phyloP scores from a whole-genome alignment of 805 yeast genomes.

The Isabelozyma rhagii region DNA sequence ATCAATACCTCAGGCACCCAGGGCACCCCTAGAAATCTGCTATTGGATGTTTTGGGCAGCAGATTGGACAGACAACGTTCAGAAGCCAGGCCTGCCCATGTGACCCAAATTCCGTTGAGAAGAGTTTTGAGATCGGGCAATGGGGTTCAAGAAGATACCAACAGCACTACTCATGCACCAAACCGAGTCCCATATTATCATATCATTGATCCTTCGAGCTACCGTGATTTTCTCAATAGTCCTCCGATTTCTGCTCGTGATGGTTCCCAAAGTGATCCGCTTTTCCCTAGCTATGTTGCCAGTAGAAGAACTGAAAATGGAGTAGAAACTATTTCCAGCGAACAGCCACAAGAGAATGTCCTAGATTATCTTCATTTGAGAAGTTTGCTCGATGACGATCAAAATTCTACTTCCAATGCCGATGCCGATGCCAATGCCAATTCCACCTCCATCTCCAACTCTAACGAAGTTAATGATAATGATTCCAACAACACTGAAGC shows the following conservation, averaged over 20 bases:
- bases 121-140: slow-evolving; percentile 10
- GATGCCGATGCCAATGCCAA: not conserved
- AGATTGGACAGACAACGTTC: not conserved
- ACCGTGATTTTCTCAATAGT: not conserved
- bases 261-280: slow-evolving; percentile 4
- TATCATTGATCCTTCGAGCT: not conserved
- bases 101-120: slow-evolving; percentile 1
- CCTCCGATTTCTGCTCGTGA: not conserved
- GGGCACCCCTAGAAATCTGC: not conserved
- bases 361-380: slow-evolving; percentile 26
- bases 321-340: slow-evolving; percentile 30
- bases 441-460: not conserved
- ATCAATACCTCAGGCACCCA: not conserved
- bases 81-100: not conserved
- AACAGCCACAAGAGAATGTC: slow-evolving; percentile 9
- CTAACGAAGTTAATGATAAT: slow-evolving; percentile 1
- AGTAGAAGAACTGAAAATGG: slow-evolving; percentile 47
- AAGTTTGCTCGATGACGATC: slow-evolving; percentile 17
- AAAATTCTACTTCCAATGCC: not conserved
- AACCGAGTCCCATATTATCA: not conserved
- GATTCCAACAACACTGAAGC: not conserved
- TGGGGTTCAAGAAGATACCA: slow-evolving; percentile 2
- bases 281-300: slow-evolving; percentile 47
- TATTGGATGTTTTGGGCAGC: not conserved
- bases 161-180: not conserved